Base-by-base conservation (phyloP, 1,284 basidiomycete species). In the Ganoderma resinaceum region DNA sequence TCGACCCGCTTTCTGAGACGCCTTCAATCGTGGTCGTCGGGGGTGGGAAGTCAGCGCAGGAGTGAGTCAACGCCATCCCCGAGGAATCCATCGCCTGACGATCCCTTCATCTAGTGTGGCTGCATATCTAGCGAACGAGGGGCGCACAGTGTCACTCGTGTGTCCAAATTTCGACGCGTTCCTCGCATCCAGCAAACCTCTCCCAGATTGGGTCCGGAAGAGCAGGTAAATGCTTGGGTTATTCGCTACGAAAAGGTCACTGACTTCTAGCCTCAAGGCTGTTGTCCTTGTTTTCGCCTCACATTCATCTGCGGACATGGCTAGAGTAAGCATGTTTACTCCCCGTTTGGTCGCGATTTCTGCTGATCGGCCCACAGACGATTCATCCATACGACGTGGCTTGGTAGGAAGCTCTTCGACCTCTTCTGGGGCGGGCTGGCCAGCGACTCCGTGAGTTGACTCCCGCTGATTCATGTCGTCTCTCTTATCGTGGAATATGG, bases 21-120 rank as follows among this genome's bases (percentile, higher is more conserved):
- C 73, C 60, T 57, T 77, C 67, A 59, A 78, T 86, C 2, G 80
- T 90, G 0, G 79, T 91, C 1, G 78, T 88, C 3, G 88, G 88
- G 16, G 85, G 87, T 49, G 87, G 87, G 2, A 89, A 85, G 74
- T 89, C 88, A 6, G 85, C 84, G 0, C 84, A 85, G 74, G 87
- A 88, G 81, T 86, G 6, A 7, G 52, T 31, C 14, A 4, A 14
- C 52, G 0, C 18, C 16, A 29, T 53, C 9, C 18, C 29, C 26
- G 14, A 31, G 11, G 12, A 53, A 31, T 7, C 26, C 29, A 18
- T 18, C 3, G 0, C 31, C 26, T 31, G 4, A 33, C 26, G 26
- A 8, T 33, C 2, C 26, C 7, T 29, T 20, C 18, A 14, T 55
- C 29, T 8, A 55, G 52, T 9, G 31, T 37, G 3, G 31, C 33